Conservation (phyloP, 2,329 filamentous ascomycete genomes). For the Fusarium staphyleae region DNA sequence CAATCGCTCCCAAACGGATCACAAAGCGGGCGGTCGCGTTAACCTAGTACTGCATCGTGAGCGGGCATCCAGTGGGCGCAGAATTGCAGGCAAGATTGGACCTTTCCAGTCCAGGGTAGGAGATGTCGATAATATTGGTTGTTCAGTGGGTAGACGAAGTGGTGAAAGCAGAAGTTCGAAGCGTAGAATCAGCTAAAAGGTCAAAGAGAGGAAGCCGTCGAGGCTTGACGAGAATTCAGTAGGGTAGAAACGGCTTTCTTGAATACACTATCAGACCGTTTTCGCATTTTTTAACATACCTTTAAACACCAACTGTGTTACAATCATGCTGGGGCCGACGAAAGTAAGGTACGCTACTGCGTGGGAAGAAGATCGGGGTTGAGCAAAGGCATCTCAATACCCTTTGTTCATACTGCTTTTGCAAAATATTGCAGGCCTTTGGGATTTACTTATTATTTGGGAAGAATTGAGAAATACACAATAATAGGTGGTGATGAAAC, state of each 20-base stretch:
- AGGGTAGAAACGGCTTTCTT: no score
- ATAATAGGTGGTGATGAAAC: no score
- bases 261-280: no score
- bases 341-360: background rate
- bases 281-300: no score
- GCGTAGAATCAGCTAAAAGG: background rate
- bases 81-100: background rate
- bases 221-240: no score
- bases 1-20: conserved; percentile 21
- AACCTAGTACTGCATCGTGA: background rate
- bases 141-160: background rate
- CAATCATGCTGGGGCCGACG: no score
- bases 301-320: no score
- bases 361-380: background rate
- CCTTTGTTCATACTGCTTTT: conserved; percentile 2
- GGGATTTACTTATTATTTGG: background rate
- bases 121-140: background rate
- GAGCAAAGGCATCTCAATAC: conserved; percentile 3
- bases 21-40: conserved; percentile 5
- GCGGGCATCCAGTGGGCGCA: background rate
- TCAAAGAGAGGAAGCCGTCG: background rate
- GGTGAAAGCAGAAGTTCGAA: background rate
- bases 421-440: no score
- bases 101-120: conserved; percentile 5
- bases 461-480: no score